Conservation (phyloP, 208 protist genomes). For the Leishmania tarentolae region DNA sequence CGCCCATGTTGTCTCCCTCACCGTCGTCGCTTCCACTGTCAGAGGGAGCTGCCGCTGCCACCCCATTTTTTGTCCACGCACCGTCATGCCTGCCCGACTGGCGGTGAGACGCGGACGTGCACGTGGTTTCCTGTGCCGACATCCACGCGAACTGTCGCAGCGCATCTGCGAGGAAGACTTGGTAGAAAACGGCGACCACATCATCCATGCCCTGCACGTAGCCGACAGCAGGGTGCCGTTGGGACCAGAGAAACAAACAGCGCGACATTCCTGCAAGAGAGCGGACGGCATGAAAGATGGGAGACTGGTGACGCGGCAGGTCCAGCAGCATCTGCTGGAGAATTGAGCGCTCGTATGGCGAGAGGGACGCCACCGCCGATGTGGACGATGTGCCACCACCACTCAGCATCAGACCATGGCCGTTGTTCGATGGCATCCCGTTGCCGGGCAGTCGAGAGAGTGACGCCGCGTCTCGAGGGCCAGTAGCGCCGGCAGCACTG, state of each 20-base stretch:
- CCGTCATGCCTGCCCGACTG: background rate
- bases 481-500: background rate
- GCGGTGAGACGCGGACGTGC: background rate
- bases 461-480: background rate
- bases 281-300: constrained; percentile 58
- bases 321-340: constrained; percentile 77
- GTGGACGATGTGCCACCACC: background rate
- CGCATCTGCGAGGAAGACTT: constrained; percentile 84
- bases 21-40: background rate
- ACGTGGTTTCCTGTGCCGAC: background rate
- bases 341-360: constrained; percentile 61
- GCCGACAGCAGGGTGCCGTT: constrained; percentile 92
- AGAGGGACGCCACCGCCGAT: constrained; percentile 17
- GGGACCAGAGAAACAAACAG: constrained; percentile 93
- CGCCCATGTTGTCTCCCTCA: background rate
- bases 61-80: background rate
- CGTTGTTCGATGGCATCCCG: background rate
- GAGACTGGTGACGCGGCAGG: constrained; percentile 65
- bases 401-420: background rate
- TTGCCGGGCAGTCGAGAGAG: background rate
- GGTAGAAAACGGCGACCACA: constrained; percentile 91
- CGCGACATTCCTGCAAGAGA: constrained; percentile 70
- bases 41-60: background rate
- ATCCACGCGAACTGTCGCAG: constrained; percentile 38
- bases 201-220: constrained; percentile 98